Conservation (phyloP, 2,329 filamentous ascomycete genomes). For the Metarhizium anisopliae region DNA sequence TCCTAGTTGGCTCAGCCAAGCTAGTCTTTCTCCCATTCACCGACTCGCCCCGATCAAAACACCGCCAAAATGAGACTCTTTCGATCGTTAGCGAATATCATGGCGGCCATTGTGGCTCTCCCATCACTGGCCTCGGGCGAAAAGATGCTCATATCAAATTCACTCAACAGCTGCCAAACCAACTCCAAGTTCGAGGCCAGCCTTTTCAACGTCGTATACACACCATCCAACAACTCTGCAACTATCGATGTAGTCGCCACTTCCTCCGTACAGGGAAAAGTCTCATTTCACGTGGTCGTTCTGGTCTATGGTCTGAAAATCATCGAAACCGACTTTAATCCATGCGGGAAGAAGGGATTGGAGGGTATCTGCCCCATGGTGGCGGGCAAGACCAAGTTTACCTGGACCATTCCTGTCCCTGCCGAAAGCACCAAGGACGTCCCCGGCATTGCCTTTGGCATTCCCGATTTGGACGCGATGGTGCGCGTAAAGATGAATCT, state of each 20-base stretch:
- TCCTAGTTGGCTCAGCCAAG: not conserved
- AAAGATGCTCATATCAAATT: conserved; percentile 38
- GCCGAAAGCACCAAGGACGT: conserved; percentile 50
- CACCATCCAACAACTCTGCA: conserved; percentile 59
- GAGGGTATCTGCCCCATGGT: conserved; percentile 83
- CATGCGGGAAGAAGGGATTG: conserved; percentile 56
- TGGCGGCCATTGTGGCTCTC: conserved; percentile 4
- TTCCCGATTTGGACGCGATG: conserved; percentile 82
- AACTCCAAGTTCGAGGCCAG: conserved; percentile 76
- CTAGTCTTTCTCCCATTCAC: not conserved
- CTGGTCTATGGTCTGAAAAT: conserved; percentile 50
- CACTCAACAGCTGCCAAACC: conserved; percentile 68
- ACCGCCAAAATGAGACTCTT: conserved; percentile 4
- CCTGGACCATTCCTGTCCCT: conserved; percentile 54
- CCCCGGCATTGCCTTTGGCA: conserved; percentile 75
- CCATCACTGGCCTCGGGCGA: conserved; percentile 5
- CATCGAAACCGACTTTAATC: conserved; percentile 56
- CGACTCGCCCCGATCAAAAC: not conserved
- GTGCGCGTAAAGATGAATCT: conserved; percentile 74
- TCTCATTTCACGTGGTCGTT: conserved; percentile 51
- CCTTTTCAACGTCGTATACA: conserved; percentile 72
- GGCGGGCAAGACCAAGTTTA: conserved; percentile 67
- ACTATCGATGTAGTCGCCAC: conserved; percentile 65
- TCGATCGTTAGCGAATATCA: not conserved
- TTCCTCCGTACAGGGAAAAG: conserved; percentile 58